These are phyloP conservation scores for Aureobasidium mangrovei DNA, from an alignment of 2,329 filamentous ascomycete species.

Conservation along the genomic window DNA sequence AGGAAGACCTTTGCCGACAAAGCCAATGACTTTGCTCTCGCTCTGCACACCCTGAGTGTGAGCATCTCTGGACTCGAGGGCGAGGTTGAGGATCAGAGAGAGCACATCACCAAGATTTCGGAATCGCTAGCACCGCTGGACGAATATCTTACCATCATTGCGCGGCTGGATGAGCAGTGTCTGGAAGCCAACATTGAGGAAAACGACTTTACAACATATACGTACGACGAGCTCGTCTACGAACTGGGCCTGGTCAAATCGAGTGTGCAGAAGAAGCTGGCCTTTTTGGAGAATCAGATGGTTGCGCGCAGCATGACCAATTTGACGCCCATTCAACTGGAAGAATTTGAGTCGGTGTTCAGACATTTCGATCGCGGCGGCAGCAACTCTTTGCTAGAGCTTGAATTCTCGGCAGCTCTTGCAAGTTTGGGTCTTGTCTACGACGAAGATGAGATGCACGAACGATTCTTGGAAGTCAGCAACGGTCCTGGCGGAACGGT, in stretches of 20 bases:
- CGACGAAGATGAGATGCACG: slow-evolving; percentile 96
- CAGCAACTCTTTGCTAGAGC: slow-evolving; percentile 79
- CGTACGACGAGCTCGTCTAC: slow-evolving; percentile 91
- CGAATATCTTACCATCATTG: slow-evolving; percentile 81
- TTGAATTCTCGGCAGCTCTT: slow-evolving; percentile 91
- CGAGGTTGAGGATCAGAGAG: slow-evolving; percentile 88
- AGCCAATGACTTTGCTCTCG: slow-evolving; percentile 94
- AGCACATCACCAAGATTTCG: slow-evolving; percentile 76
- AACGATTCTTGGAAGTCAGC: slow-evolving; percentile 84
- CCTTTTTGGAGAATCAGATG: slow-evolving; percentile 96
- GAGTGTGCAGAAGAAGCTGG: slow-evolving; percentile 90
- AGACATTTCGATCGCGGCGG: slow-evolving; percentile 93
- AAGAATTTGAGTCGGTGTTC: slow-evolving; percentile 98
- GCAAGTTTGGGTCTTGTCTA: slow-evolving; percentile 94
- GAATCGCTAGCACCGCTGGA: slow-evolving; percentile 84
- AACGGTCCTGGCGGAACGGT: slow-evolving; percentile 63
- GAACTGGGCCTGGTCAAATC: slow-evolving; percentile 86
- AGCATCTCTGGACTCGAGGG: slow-evolving; percentile 96
- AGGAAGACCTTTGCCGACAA: slow-evolving; percentile 93
- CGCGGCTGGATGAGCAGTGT: slow-evolving; percentile 77
- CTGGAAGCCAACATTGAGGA: slow-evolving; percentile 97
- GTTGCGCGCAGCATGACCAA: slow-evolving; percentile 98
- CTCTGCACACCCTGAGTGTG: slow-evolving; percentile 86
- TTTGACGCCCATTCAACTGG: slow-evolving; percentile 91
- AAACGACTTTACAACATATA: slow-evolving; percentile 99